Evolutionary conservation across 768 basidiomycete genomes (phyloP).

Genomic region (Leucosporidium scottii): DNA sequence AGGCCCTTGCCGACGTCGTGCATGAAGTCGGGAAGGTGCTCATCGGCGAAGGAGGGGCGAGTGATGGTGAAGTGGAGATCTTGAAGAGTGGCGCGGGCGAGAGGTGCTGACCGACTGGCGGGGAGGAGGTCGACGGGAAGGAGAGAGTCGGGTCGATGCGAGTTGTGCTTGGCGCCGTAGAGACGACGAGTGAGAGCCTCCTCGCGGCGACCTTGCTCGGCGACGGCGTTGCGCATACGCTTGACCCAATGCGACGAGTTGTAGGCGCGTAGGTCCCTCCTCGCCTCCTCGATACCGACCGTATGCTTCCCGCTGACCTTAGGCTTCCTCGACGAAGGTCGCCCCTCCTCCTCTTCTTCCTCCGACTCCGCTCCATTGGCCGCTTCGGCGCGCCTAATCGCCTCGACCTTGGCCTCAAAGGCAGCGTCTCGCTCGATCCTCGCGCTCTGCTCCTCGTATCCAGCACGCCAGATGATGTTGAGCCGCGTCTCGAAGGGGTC

Average conservation of each 20-base stretch:
- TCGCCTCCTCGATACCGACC: constrained; percentile 64
- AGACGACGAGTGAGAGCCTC: constrained; percentile 52
- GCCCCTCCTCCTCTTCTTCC: constrained; percentile 4
- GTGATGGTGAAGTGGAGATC: constrained; percentile 55
- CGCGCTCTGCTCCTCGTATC: constrained; percentile 61
- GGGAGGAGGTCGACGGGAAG: constrained; percentile 44
- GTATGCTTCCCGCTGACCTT: constrained; percentile 60
- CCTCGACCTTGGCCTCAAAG: constrained; percentile 69
- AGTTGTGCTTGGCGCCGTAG: constrained; percentile 29
- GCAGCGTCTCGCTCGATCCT: constrained; percentile 70
- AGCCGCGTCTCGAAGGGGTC: constrained; percentile 73
- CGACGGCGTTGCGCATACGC: constrained; percentile 50
- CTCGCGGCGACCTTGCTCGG: constrained; percentile 49
- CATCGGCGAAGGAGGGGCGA: constrained; percentile 53
- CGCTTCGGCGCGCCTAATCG: constrained; percentile 46
- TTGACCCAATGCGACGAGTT: constrained; percentile 68
- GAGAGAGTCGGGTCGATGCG: constrained; percentile 20
- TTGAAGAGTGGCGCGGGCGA: constrained; percentile 61
- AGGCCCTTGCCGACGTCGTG: constrained; percentile 60
- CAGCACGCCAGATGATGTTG: constrained; percentile 65
- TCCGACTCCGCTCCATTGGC: not conserved
- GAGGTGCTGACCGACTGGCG: constrained; percentile 50
- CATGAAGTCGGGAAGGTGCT: constrained; percentile 58
- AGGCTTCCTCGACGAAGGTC: not conserved
- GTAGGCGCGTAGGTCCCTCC: constrained; percentile 58